Evolutionary conservation across 2,329 filamentous ascomycete genomes (phyloP).

Genomic region (Fusarium sp.): DNA sequence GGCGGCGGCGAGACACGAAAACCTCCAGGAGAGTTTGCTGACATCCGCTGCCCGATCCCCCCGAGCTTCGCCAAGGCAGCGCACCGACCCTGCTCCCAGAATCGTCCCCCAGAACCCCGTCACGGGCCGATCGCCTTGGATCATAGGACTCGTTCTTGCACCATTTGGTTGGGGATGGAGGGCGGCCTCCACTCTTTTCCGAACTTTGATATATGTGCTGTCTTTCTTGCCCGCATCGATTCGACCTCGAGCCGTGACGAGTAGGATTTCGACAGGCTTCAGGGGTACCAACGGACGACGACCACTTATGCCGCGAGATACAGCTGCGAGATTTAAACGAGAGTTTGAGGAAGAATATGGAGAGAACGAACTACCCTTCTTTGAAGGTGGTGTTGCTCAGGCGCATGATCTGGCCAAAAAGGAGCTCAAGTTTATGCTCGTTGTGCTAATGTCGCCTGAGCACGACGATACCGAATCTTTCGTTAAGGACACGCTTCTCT

Average conservation of each 20-base stretch:
- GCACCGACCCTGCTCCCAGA: slow-evolving; percentile 75
- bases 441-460: slow-evolving; percentile 87
- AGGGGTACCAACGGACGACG: slow-evolving; percentile 73
- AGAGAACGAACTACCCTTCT: slow-evolving; percentile 73
- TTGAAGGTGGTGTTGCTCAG: slow-evolving; percentile 89
- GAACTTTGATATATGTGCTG: slow-evolving; percentile 78
- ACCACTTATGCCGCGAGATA: slow-evolving; percentile 83
- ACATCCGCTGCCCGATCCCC: slow-evolving; percentile 41
- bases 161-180: slow-evolving; percentile 82
- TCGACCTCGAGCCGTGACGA: slow-evolving; percentile 62
- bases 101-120: slow-evolving; percentile 80
- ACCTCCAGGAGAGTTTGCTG: slow-evolving; percentile 69
- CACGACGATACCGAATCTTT: slow-evolving; percentile 91
- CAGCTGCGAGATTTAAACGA: slow-evolving; percentile 84
- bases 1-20: slow-evolving; percentile 72
- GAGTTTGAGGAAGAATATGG: slow-evolving; percentile 97
- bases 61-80: slow-evolving; percentile 40
- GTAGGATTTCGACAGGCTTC: slow-evolving; percentile 59
- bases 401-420: slow-evolving; percentile 89
- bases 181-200: slow-evolving; percentile 71
- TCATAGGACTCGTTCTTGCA: slow-evolving; percentile 79
- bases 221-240: slow-evolving; percentile 77
- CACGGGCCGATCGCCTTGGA: slow-evolving; percentile 73
- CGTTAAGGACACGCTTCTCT: slow-evolving; percentile 80
- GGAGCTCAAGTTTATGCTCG: slow-evolving; percentile 89